phyloP scores from a whole-genome alignment of 805 yeast species.

The Metschnikowia noctiluminum region DNA sequence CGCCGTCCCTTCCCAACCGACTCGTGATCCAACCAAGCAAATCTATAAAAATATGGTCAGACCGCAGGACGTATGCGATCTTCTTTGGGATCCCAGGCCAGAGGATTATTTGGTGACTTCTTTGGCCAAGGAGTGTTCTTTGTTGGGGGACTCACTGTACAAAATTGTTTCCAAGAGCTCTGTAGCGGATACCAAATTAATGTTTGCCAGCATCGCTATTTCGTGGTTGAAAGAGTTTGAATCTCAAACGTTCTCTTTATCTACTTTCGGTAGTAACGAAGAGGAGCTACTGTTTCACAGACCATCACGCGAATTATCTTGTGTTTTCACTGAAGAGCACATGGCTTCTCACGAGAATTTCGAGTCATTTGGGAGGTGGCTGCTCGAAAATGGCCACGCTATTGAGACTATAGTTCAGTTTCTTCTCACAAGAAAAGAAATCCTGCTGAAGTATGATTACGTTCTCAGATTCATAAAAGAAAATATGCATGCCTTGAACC shows the following conservation, averaged over 20 bases:
- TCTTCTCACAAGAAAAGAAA: constrained; percentile 15
- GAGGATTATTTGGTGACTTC: constrained; percentile 31
- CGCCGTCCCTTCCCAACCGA: constrained; percentile 33
- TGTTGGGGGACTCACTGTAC: constrained; percentile 27
- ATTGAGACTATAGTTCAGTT: constrained; percentile 13
- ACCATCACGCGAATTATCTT: not conserved
- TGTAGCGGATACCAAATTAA: constrained; percentile 17
- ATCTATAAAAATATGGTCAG: constrained; percentile 24
- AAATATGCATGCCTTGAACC: constrained; percentile 13
- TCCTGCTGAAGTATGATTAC: constrained; percentile 10
- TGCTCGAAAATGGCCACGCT: constrained; percentile 1
- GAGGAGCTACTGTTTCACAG: constrained; percentile 13
- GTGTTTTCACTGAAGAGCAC: constrained; percentile 3
- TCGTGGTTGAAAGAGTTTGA: constrained; percentile 32
- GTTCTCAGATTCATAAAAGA: constrained; percentile 13
- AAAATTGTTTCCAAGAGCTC: constrained; percentile 19
- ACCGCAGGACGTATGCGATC: constrained; percentile 35
- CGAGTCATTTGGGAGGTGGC: constrained; percentile 3
- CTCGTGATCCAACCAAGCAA: constrained; percentile 8
- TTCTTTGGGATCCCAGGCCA: constrained; percentile 25
- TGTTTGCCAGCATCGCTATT: constrained; percentile 26
- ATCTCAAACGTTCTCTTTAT: constrained; percentile 17
- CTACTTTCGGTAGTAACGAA: constrained; percentile 13
- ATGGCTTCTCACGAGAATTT: constrained; percentile 2
- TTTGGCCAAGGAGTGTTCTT: constrained; percentile 26